Conservation (phyloP, 2,329 filamentous ascomycete genomes). For the Exophiala dermatitidis region DNA sequence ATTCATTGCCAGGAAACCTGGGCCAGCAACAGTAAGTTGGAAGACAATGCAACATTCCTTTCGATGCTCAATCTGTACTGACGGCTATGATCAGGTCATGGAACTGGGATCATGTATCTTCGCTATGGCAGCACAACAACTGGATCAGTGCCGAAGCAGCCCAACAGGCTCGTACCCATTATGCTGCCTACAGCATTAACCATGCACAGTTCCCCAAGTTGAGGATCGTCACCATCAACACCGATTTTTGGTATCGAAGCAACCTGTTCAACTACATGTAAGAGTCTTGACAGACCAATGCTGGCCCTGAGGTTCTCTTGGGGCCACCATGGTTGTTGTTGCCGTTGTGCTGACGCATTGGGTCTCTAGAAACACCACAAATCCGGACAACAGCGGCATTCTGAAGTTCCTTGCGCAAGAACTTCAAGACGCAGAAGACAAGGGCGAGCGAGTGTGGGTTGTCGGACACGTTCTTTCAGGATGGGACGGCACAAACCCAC, state of each 20-base stretch:
- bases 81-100: constrained; percentile 35
- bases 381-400: constrained; percentile 45
- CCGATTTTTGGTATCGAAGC: constrained; percentile 43
- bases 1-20: constrained; percentile 47
- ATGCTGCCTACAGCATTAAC: constrained; percentile 50
- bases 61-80: not conserved
- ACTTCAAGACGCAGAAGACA: constrained; percentile 47
- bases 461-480: constrained; percentile 49
- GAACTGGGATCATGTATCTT: constrained; percentile 52
- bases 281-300: too few species aligned
- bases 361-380: constrained; percentile 43
- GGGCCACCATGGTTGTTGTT: too few species aligned
- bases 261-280: constrained; percentile 39
- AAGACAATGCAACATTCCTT: not conserved
- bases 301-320: too few species aligned
- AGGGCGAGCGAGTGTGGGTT: constrained; percentile 49
- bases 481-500: constrained; percentile 50
- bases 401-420: constrained; percentile 47
- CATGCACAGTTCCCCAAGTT: constrained; percentile 44
- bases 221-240: constrained; percentile 48
- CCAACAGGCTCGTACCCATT: constrained; percentile 46
- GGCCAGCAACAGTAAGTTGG: constrained; percentile 42
- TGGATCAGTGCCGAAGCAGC: constrained; percentile 46
- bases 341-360: too few species aligned
- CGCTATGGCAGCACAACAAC: constrained; percentile 49